Conservation (phyloP, 169 alveolate species). For the Besnoitia besnoiti region DNA sequence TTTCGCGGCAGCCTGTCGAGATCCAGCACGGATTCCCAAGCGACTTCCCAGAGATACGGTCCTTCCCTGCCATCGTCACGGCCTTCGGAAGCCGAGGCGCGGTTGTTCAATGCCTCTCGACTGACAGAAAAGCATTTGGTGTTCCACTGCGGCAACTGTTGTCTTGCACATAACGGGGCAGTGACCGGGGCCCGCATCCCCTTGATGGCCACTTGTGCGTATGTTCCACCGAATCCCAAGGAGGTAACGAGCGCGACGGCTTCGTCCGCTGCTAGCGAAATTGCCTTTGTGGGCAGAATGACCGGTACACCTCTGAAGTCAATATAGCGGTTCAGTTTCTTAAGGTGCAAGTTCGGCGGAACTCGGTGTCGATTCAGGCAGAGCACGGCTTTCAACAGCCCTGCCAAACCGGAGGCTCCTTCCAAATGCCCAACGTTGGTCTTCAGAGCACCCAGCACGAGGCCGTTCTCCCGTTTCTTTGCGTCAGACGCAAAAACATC, state of each 20-base stretch:
- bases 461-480: conserved; percentile 40
- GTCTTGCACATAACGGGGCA: neutral
- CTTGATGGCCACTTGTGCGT: conserved; percentile 70
- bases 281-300: conserved; percentile 46
- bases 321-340: conserved; percentile 65
- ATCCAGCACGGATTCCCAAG: neutral
- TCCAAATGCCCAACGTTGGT: conserved; percentile 80
- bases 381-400: conserved; percentile 75
- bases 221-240: conserved; percentile 81
- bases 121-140: neutral
- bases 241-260: conserved; percentile 75
- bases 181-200: neutral
- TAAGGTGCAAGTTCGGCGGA: conserved; percentile 76
- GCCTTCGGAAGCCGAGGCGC: neutral
- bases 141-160: neutral
- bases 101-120: neutral
- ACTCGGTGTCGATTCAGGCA: conserved; percentile 53
- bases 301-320: conserved; percentile 1
- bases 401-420: conserved; percentile 81
- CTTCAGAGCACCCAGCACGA: conserved; percentile 76
- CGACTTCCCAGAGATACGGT: neutral
- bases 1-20: neutral
- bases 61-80: neutral
- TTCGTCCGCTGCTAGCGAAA: conserved; percentile 5
- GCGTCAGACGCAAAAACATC: conserved; percentile 63